Percentiles rank a stretch among this genome's conserved stretches.
These are phyloP conservation scores for Sarocladium strictum DNA, from an alignment of 2,329 filamentous ascomycete genomes.

Conservation along the genomic window DNA sequence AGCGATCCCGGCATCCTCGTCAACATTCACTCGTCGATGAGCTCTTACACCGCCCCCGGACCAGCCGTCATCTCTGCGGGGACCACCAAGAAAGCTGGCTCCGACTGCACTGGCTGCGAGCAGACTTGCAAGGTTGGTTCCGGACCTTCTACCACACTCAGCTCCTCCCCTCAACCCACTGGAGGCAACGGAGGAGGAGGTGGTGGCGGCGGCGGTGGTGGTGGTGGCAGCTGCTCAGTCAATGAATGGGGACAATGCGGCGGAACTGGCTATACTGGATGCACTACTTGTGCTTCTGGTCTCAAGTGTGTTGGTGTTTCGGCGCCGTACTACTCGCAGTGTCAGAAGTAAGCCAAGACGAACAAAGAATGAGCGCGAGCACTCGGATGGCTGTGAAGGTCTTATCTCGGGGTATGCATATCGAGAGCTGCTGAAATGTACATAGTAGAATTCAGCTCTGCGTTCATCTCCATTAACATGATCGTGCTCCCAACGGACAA, in stretches of 20 bases:
- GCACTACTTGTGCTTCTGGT: conserved; percentile 2
- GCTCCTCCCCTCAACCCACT: conserved; percentile 5
- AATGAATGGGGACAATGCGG: conserved; percentile 1
- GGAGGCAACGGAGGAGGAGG: not conserved
- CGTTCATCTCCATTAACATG: no score
- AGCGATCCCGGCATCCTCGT: conserved; percentile 9
- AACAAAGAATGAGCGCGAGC: not conserved
- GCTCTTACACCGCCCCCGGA: conserved; percentile 35
- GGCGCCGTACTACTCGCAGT: conserved; percentile 6
- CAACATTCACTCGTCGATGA: conserved; percentile 5
- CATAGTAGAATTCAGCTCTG: not conserved
- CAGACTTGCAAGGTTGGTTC: conserved; percentile 7
- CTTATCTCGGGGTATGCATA: not conserved
- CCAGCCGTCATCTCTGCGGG: conserved; percentile 36
- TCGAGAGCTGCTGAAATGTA: not conserved
- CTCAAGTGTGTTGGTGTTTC: conserved; percentile 6
- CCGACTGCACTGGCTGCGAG: conserved; percentile 23
- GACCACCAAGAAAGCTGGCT: conserved; percentile 32
- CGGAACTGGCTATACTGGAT: not conserved
- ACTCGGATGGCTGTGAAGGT: not conserved
- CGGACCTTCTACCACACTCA: not conserved
- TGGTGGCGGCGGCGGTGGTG: not conserved
- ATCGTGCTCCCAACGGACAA: no score
- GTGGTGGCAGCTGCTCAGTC: conserved; percentile 2
- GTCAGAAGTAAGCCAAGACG: not conserved